Conservation (phyloP, 352 stramenopile genomes). For the Globisporangium carolinianum region DNA sequence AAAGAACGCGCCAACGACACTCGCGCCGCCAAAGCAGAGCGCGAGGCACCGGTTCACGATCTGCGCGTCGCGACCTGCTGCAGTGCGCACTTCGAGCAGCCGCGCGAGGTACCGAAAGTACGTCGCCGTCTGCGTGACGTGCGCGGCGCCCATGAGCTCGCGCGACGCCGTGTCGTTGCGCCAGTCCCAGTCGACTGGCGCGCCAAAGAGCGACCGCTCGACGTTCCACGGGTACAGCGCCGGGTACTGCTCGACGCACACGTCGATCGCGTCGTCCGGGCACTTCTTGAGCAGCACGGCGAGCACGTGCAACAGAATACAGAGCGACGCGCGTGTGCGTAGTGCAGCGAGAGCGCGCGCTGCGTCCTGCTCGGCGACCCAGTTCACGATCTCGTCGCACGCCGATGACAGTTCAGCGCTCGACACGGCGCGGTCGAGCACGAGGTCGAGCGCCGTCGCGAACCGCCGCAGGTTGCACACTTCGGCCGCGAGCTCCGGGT, state of each 20-base stretch:
- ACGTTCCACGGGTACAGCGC: slow-evolving; percentile 77
- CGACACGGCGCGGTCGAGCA: slow-evolving; percentile 76
- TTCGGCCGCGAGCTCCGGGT: slow-evolving; percentile 74
- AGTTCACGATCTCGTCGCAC: slow-evolving; percentile 76
- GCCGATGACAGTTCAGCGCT: slow-evolving; percentile 67
- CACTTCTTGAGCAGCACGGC: slow-evolving; percentile 81
- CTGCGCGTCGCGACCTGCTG: slow-evolving; percentile 33
- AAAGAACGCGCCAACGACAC: slow-evolving; percentile 49
- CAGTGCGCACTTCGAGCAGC: slow-evolving; percentile 36
- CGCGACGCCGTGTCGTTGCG: neutral
- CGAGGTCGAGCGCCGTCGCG: slow-evolving; percentile 48
- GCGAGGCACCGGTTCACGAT: slow-evolving; percentile 61
- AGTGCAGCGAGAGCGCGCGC: slow-evolving; percentile 36
- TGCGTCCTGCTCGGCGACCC: slow-evolving; percentile 60
- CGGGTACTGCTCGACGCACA: slow-evolving; percentile 68
- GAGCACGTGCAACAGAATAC: slow-evolving; percentile 66
- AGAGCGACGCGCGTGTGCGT: slow-evolving; percentile 56
- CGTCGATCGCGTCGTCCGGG: slow-evolving; percentile 53
- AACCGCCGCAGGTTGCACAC: slow-evolving; percentile 71
- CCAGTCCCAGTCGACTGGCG: slow-evolving; percentile 23
- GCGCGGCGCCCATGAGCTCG: slow-evolving; percentile 23
- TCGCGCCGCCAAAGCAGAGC: slow-evolving; percentile 44
- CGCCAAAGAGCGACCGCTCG: slow-evolving; percentile 68
- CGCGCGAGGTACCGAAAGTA: slow-evolving; percentile 71
- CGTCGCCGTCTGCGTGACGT: slow-evolving; percentile 37